Evolutionary conservation across 176 grass and related monocot species (phyloP).

Genomic region (Carex kokanica): DNA sequence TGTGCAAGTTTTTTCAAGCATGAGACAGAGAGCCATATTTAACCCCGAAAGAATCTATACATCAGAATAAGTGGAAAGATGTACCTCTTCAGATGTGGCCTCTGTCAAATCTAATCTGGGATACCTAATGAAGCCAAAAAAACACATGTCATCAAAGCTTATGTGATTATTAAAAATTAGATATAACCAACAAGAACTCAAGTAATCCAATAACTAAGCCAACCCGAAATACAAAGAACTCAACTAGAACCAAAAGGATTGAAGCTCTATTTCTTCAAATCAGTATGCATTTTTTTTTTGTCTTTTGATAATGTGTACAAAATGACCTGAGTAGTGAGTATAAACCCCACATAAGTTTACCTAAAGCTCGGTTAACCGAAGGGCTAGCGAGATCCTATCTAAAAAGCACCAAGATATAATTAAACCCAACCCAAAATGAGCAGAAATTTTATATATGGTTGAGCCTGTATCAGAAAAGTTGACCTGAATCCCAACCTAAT

Average conservation of each 20-base stretch:
- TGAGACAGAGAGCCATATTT: constrained; percentile 18
- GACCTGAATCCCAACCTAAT: too few relatives aligned
- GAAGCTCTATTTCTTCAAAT: neutral
- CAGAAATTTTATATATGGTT: too few relatives aligned
- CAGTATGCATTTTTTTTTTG: neutral
- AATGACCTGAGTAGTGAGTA: neutral
- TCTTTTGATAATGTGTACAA: neutral
- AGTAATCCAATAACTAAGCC: neutral
- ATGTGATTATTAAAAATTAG: too few relatives aligned
- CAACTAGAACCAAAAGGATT: neutral
- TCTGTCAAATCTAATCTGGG: neutral
- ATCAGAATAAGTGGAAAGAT: neutral
- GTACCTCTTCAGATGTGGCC: too few relatives aligned
- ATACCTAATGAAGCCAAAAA: too few relatives aligned
- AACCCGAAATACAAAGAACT: neutral
- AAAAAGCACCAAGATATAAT: neutral
- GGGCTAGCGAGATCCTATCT: too few relatives aligned
- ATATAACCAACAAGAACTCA: too few relatives aligned
- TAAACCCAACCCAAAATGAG: neutral
- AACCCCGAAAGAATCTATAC: constrained; percentile 38
- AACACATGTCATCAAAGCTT: too few relatives aligned
- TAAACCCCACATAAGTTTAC: neutral
- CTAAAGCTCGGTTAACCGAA: too few relatives aligned
- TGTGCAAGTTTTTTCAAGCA: too few relatives aligned
- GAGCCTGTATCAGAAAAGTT: too few relatives aligned